These are phyloP conservation scores for Umbelopsis isabellina DNA, from an alignment of 192 early-diverging fungal genomes.

Conservation along the genomic window DNA sequence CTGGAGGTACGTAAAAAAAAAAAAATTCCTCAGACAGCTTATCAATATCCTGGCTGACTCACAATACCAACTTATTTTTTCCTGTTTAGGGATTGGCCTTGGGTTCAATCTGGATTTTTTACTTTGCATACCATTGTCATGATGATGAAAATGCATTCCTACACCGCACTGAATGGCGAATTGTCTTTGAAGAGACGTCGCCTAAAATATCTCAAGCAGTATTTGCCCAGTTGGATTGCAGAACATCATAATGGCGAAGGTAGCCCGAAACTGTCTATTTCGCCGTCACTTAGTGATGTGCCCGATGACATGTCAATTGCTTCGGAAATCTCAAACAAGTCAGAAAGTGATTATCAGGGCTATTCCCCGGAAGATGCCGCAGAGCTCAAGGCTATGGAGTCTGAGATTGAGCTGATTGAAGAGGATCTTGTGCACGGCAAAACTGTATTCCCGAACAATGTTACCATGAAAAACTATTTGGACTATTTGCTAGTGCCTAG, in stretches of 20 bases:
- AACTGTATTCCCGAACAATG: constrained; percentile 74
- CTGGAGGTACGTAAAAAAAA: constrained; percentile 39
- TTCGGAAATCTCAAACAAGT: background rate
- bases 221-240: constrained; percentile 27
- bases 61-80: constrained; percentile 34
- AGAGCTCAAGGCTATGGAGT: constrained; percentile 28
- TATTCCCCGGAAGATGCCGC: background rate
- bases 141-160: constrained; percentile 98
- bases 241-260: constrained; percentile 9
- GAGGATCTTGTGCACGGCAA: constrained; percentile 58
- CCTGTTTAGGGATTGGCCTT: constrained; percentile 71
- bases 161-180: constrained; percentile 79
- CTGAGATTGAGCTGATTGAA: constrained; percentile 56
- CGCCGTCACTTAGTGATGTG: constrained; percentile 5
- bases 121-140: constrained; percentile 86
- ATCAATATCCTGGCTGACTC: constrained; percentile 12
- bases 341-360: constrained; percentile 6
- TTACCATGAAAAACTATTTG: constrained; percentile 81
- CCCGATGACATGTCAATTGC: constrained; percentile 1
- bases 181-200: constrained; percentile 54
- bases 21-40: background rate
- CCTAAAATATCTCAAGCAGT: constrained; percentile 38
- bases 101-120: constrained; percentile 90
- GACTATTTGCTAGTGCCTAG: constrained; percentile 90
- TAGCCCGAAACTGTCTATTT: background rate